A percentile compares a stretch with the other conserved stretches of the same genome.
These are phyloP conservation scores for Pouteria glomerata DNA, from an alignment of 148 eudicot genomes.

Conservation along the genomic window DNA sequence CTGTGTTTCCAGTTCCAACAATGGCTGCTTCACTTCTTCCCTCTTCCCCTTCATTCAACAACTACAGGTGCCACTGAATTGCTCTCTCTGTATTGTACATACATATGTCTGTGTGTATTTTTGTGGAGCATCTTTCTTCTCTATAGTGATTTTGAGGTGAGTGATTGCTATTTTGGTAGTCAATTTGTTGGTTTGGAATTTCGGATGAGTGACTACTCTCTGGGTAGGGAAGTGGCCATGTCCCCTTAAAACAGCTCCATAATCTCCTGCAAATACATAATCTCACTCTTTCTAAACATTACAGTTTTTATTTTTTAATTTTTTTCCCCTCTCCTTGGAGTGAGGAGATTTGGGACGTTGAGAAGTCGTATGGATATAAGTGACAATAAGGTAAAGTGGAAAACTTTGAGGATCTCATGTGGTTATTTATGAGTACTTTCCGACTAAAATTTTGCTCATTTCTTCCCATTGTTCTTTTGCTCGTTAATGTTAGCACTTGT, in stretches of 20 bases:
- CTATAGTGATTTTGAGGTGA: not conserved
- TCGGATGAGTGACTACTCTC: not conserved
- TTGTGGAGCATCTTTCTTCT: not conserved
- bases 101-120: not conserved
- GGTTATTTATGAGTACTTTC: not conserved
- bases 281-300: too few species aligned
- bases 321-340: too few species aligned
- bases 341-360: too few species aligned
- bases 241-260: too few species aligned
- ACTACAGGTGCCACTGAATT: constrained; percentile 3
- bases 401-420: not conserved
- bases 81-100: not conserved
- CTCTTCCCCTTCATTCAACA: constrained; percentile 1
- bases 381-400: not conserved
- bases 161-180: not conserved
- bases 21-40: constrained; percentile 9
- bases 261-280: too few species aligned
- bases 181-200: not conserved
- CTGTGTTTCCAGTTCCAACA: not conserved
- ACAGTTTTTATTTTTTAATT: too few species aligned
- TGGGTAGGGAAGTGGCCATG: not conserved
- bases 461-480: too few species aligned
- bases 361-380: not conserved
- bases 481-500: not conserved
- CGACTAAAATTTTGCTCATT: not conserved